Conservation (phyloP, 2,329 filamentous ascomycete genomes). For the Cercospora sesami region DNA sequence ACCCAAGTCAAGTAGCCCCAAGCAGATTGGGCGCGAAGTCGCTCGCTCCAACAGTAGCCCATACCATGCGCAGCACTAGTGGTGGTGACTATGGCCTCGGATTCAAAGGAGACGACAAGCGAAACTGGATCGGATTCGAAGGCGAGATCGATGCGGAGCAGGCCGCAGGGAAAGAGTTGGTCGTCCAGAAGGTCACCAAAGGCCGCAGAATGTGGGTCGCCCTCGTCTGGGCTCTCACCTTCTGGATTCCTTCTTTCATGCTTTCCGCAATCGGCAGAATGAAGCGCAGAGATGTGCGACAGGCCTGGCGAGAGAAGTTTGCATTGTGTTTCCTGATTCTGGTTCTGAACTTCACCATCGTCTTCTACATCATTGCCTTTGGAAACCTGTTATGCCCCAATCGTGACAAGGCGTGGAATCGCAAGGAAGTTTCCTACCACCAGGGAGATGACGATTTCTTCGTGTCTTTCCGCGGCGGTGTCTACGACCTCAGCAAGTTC, state of each 20-base stretch:
- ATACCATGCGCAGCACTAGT: slow-evolving; percentile 50
- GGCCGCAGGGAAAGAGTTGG: slow-evolving; percentile 72
- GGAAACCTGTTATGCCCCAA: slow-evolving; percentile 86
- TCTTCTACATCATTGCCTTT: slow-evolving; percentile 92
- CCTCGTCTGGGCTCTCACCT: slow-evolving; percentile 83
- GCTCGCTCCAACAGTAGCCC: slow-evolving; percentile 60
- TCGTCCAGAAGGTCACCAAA: slow-evolving; percentile 64
- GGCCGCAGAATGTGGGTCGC: slow-evolving; percentile 75
- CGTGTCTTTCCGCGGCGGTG: slow-evolving; percentile 81
- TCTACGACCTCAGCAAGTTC: slow-evolving; percentile 91
- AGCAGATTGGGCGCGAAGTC: slow-evolving; percentile 44
- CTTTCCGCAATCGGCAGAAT: slow-evolving; percentile 84
- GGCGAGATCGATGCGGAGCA: slow-evolving; percentile 74
- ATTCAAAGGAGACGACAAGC: slow-evolving; percentile 75
- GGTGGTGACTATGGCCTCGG: slow-evolving; percentile 88
- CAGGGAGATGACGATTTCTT: slow-evolving; percentile 74
- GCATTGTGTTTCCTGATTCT: slow-evolving; percentile 78
- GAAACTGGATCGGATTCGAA: slow-evolving; percentile 70
- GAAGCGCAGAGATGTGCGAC: slow-evolving; percentile 93
- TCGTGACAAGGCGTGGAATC: slow-evolving; percentile 83
- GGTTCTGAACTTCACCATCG: slow-evolving; percentile 73
- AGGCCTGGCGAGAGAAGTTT: slow-evolving; percentile 96
- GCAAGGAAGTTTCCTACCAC: slow-evolving; percentile 68
- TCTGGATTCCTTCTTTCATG: slow-evolving; percentile 87
- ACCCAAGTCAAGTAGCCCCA: slow-evolving; percentile 50